Base-by-base conservation (phyloP, 1,139 yeast species). In the Pichia norvegensis region DNA sequence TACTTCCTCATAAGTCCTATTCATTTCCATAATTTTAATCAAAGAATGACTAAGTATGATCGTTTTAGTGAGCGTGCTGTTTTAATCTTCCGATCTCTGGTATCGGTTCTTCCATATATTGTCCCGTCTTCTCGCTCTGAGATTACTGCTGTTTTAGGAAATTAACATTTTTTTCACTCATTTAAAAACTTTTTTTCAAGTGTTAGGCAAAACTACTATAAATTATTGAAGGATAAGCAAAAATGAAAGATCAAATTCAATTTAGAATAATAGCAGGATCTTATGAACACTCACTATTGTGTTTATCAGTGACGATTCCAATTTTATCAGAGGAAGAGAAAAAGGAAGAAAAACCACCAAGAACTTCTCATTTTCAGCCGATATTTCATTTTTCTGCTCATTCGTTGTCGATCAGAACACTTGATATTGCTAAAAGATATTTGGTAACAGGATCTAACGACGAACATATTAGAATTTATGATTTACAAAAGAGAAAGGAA, bases 381-480 rank as follows among this genome's bases (percentile, higher is more conserved):
- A 79, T 94, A 40, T 92, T 92, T 72, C 97, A 92, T 64, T 92
- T 92, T 65, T 87, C 92, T 56, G 96, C 98, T 2, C 98, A 92
- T 65, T 73, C 95, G 0, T 74, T 87, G 47, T 85, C 96, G 29
- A 86, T 92, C 49, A 81, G 90, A 63, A 76, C 94, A 42, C 72
- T 92, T 53, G 97, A 92, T 52, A 70, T 81, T 29, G 87, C 95
- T 25, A 84, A 79, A 56, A 72, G 97, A 57, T 90, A 87, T 61
- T 70, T 92, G 45, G 97, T 87, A 4, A 85, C 96, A 4, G 99
- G 99, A 6, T 83, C 95, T 4, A 90, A 90, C 62, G 99, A 92
- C 63, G 98, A 94, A 64, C 95, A 88, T 62, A 90, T 92, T 51
- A 79, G 95, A 58, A 85, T 92, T 31, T 92, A 94, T 62, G 99